phyloP scores from a whole-genome alignment of 345 rosid species.

The Schrenkiella parvula region DNA sequence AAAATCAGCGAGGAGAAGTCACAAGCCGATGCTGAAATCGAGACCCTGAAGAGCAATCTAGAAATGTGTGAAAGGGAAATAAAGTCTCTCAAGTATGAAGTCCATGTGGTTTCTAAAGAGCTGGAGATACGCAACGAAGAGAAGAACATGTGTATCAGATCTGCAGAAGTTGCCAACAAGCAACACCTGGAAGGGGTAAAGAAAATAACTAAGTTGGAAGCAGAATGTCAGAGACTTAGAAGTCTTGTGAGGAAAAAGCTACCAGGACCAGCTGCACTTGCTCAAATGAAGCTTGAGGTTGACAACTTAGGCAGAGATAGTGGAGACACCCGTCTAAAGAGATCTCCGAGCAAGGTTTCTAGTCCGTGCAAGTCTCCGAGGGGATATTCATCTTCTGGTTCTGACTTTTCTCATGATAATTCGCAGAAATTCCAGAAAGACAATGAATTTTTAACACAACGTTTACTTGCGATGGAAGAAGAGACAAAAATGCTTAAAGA shows the following conservation, averaged over 20 bases:
- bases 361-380: constrained; percentile 51
- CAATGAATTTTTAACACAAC: constrained; percentile 71
- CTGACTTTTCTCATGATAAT: constrained; percentile 63
- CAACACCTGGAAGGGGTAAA: constrained; percentile 88
- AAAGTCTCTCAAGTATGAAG: constrained; percentile 77
- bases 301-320: constrained; percentile 77
- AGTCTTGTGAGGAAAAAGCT: constrained; percentile 89
- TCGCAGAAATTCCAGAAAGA: constrained; percentile 73
- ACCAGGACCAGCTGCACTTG: constrained; percentile 99
- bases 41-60: constrained; percentile 66
- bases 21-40: constrained; percentile 75
- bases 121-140: constrained; percentile 92
- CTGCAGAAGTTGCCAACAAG: constrained; percentile 88
- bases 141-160: constrained; percentile 89
- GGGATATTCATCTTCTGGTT: constrained; percentile 35
- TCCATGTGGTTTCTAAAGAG: constrained; percentile 72
- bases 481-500: constrained; percentile 97
- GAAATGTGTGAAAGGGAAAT: constrained; percentile 85
- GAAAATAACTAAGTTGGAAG: constrained; percentile 88
- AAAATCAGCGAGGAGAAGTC: constrained; percentile 72
- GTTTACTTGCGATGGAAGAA: constrained; percentile 82
- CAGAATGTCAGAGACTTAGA: constrained; percentile 89
- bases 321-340: constrained; percentile 60
- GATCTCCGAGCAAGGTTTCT: constrained; percentile 62
- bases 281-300: constrained; percentile 96